phyloP scores from a whole-genome alignment of 805 yeast genomes.

The Cephaloascus fragrans region DNA sequence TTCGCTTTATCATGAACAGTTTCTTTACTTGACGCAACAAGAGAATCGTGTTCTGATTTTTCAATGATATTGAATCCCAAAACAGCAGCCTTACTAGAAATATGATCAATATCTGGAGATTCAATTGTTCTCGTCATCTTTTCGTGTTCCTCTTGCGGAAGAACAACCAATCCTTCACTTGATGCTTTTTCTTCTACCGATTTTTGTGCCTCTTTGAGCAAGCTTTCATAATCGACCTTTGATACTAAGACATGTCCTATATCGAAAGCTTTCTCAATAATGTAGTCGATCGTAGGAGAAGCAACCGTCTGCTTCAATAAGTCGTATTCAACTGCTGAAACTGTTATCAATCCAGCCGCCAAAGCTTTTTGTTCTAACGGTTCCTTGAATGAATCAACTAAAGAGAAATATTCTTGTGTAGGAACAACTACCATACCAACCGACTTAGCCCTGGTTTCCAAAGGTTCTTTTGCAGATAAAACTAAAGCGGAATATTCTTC shows the following conservation, averaged over 20 bases:
- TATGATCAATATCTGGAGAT: not conserved
- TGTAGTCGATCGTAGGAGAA: slow-evolving; percentile 2
- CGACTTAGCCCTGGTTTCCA: not conserved
- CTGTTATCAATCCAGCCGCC: not conserved
- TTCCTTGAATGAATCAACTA: not conserved
- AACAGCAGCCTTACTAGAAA: not conserved
- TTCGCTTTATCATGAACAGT: slow-evolving; percentile 1
- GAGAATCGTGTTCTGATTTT: slow-evolving; percentile 10
- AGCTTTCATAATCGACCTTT: not conserved
- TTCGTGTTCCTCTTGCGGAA: slow-evolving; percentile 7
- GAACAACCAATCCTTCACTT: slow-evolving; percentile 7
- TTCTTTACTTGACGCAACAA: not conserved
- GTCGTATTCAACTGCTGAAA: slow-evolving; percentile 1
- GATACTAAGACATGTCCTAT: not conserved
- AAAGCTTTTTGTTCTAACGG: not conserved
- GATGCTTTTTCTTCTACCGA: slow-evolving; percentile 5
- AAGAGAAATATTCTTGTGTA: not conserved
- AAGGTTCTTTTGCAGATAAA: not conserved
- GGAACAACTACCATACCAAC: not conserved
- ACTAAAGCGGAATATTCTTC: not conserved
- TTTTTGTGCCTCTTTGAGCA: slow-evolving; percentile 5
- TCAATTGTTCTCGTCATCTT: slow-evolving; percentile 3
- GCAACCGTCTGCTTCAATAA: slow-evolving; percentile 1
- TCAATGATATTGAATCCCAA: slow-evolving; percentile 6
- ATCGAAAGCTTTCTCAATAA: not conserved